Base-by-base conservation (phyloP, 1,139 yeast species). In the Sugiyamaella paludigena region DNA sequence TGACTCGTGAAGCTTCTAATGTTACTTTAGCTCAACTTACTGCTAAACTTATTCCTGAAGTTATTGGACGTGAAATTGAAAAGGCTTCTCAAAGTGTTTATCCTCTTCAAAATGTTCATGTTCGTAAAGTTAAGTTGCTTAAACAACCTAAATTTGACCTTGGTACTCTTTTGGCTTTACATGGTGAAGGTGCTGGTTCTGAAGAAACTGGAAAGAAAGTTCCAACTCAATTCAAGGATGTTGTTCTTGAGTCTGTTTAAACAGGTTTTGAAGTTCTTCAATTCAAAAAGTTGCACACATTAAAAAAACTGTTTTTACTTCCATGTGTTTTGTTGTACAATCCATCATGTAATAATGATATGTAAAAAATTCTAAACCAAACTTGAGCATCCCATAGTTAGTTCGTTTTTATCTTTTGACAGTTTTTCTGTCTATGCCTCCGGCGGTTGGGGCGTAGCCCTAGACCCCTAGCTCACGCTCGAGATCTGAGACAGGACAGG, bases 191-290 rank as follows among this genome's bases (percentile, higher is more conserved):
- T 68, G 74, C 87, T 59, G 69, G 78, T 64, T 61, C 78, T 63
- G 92, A 86, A 71, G 92, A 86, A 72, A 82, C 87, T 76, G 95
- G 95, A 71, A 85, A 87, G 84, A 86, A 87, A 81, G 91, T 87
- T 67, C 75, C 84, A 68, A 75, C 81, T 64, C 87, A 86, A 75
- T 86, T 84, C 88, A 86, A 87, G 82, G 95, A 87, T 73, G 92
- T 84, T 72, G 84, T 87, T 71, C 84, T 87, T 74, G 94, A 84
- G 78, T 71, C 85, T 70, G 91, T 84, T 69, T 84, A 83, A 78
- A 66, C 37, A 36, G n/a, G n/a, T n/a, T n/a, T n/a, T n/a, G n/a
- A n/a, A n/a, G n/a, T n/a, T n/a, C n/a, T n/a, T n/a, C n/a, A n/a
- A n/a, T n/a, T n/a, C n/a, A n/a, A 19, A 19, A 19, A 19, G 24